Evolutionary conservation across 306 rosid genomes (phyloP).

Genomic region (Vigna unguiculata): DNA sequence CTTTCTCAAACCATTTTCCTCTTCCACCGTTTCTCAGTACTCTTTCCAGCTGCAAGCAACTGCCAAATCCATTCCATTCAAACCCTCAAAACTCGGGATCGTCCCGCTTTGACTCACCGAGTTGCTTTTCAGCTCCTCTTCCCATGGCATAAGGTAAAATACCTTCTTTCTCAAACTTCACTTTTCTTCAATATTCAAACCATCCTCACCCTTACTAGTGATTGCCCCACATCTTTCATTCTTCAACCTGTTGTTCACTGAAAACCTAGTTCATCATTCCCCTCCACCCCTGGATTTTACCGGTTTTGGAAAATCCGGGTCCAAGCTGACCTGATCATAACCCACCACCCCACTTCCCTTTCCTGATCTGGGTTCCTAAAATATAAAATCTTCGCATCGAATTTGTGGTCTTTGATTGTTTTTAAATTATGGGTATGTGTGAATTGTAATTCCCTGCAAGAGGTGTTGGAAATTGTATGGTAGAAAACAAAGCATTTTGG

Average conservation of each 20-base stretch:
- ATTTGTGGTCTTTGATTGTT: conserved; percentile 28
- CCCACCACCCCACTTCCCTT: conserved; percentile 15
- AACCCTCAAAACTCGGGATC: conserved; percentile 27
- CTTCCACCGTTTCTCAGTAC: not conserved
- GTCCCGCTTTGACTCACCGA: conserved; percentile 38
- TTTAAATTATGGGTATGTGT: conserved; percentile 40
- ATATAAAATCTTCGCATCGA: conserved; percentile 45
- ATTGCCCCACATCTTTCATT: conserved; percentile 18
- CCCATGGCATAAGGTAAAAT: conserved; percentile 39
- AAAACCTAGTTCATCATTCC: conserved; percentile 22
- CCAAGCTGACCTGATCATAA: conserved; percentile 32
- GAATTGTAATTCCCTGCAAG: not conserved
- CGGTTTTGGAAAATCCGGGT: not conserved
- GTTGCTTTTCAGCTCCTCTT: conserved; percentile 38
- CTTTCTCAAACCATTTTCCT: conserved; percentile 14
- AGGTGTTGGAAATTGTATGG: conserved; percentile 25
- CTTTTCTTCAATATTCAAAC: conserved; percentile 1
- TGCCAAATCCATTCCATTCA: conserved; percentile 30
- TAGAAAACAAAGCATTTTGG: not conserved
- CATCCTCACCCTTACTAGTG: not conserved
- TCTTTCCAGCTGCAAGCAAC: conserved; percentile 20
- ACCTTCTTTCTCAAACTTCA: conserved; percentile 6
- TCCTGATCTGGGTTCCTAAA: conserved; percentile 43
- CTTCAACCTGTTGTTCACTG: not conserved
- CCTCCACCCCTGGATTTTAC: not conserved